A percentile compares a stretch with the other conserved stretches of the same genome.
phyloP scores from a whole-genome alignment of 495 filamentous ascomycete species.

The Choiromyces venosus region DNA sequence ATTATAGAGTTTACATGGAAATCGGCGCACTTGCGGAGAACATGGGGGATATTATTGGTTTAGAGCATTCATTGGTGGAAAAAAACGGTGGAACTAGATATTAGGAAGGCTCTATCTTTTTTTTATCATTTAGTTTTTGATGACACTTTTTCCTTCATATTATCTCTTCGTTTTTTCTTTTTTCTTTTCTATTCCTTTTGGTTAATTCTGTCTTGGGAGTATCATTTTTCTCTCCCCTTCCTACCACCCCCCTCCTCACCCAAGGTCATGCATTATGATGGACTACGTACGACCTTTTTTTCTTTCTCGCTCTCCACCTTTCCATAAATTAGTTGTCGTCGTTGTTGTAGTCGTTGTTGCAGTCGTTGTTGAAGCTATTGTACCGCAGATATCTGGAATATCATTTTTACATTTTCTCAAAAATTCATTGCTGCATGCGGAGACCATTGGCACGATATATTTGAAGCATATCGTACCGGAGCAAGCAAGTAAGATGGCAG shows the following conservation, averaged over 20 bases:
- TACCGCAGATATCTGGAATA: constrained; percentile 3
- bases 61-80: constrained; percentile 5
- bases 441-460: too few relatives aligned
- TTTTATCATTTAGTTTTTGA: background rate
- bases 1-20: constrained; percentile 2
- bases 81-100: constrained; percentile 1
- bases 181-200: background rate
- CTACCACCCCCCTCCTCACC: background rate
- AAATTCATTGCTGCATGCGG: too few relatives aligned
- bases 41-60: constrained; percentile 2
- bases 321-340: background rate
- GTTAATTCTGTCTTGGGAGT: background rate
- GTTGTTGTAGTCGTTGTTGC: background rate
- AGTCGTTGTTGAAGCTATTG: background rate
- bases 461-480: background rate
- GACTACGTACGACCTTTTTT: constrained; percentile 1
- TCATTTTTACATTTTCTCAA: background rate
- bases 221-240: background rate
- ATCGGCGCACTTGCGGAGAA: constrained; percentile 3
- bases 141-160: too few relatives aligned
- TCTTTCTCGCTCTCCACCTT: background rate
- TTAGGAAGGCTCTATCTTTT: background rate
- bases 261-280: background rate
- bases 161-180: too few relatives aligned
- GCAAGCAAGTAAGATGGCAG: background rate